These are phyloP conservation scores for Pseudopyricularia cyperi DNA, from an alignment of 2,329 filamentous ascomycete genomes.

Conservation along the genomic window DNA sequence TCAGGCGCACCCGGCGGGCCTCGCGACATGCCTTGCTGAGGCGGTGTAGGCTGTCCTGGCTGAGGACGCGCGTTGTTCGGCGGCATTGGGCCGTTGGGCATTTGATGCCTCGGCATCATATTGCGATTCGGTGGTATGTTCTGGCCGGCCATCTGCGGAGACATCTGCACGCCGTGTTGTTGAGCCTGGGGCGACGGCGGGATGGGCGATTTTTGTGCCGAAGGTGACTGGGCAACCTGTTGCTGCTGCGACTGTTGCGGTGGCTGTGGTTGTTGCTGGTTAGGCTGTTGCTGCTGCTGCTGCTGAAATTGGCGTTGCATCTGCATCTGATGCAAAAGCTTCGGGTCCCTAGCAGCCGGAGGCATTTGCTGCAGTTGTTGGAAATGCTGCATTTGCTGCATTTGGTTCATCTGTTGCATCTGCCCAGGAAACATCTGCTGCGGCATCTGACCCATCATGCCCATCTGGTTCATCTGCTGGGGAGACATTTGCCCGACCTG, in stretches of 20 bases:
- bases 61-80: slow-evolving; percentile 16
- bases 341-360: slow-evolving; percentile 50
- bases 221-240: background rate
- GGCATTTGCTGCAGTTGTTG: slow-evolving; percentile 20
- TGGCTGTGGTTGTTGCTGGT: background rate
- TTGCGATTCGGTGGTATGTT: slow-evolving; percentile 20
- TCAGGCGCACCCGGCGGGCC: slow-evolving; percentile 38
- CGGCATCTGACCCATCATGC: slow-evolving; percentile 6
- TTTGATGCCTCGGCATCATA: slow-evolving; percentile 40
- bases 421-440: slow-evolving; percentile 17
- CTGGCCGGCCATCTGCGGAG: slow-evolving; percentile 16
- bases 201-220: background rate
- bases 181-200: background rate
- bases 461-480: slow-evolving; percentile 22
- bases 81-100: slow-evolving; percentile 44
- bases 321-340: slow-evolving; percentile 73
- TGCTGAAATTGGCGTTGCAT: slow-evolving; percentile 65
- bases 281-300: background rate
- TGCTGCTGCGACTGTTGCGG: background rate
- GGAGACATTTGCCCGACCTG: slow-evolving; percentile 21
- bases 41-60: slow-evolving; percentile 7
- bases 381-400: slow-evolving; percentile 20
- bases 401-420: slow-evolving; percentile 20
- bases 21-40: slow-evolving; percentile 20
- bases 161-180: slow-evolving; percentile 33